Evolutionary conservation across 306 rosid species (phyloP), one percentile per base, ranked within the genome.

Genomic region (Medicago arabica): DNA sequence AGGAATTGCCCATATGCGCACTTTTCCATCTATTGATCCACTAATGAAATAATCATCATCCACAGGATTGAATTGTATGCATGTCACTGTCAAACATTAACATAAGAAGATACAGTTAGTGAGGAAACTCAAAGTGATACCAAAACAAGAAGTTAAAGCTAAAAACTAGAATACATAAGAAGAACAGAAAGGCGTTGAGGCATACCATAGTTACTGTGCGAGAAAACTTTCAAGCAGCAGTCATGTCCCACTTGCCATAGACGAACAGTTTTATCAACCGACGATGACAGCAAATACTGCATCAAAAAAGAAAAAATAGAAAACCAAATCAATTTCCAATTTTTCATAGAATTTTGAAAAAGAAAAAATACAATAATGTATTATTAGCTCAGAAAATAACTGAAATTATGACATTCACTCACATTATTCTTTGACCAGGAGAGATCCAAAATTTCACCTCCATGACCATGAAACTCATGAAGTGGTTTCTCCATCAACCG

Each of bases 1-100:
- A 71, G 89, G 69, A 77, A 96, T 87, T 39, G 87, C 85, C 99
- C 99, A 96, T 72, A 96, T 88, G 75, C 99, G 99, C 70, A 96
- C 92, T 88, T 96, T 96, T 77, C 98, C 98, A 81, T 96, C 99
- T 65, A 96, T 92, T 28, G 97, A 96, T 80, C 99, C 99, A 44
- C 97, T 96, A 66, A 96, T 89, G 91, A 96, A 96, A 85, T 86
- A 87, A 75, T 91, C 76, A 55, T 96, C 96, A 87, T 96, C 96
- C 85, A 85, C 81, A 0, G 99, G 99, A 83, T 96, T 92, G 85
- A 96, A 96, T 67, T 96, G 97, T 80, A 90, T 89, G 73, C 97
- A 76, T 6, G 99, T 96, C 86, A 96, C 99, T 96, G 79, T 81
- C 84, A 18, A 53, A 75, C 54, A 79, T 21, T 50, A 79, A 25